Base-by-base conservation (phyloP, 768 basidiomycete genomes). In the Candolleomyces aberdarensis region DNA sequence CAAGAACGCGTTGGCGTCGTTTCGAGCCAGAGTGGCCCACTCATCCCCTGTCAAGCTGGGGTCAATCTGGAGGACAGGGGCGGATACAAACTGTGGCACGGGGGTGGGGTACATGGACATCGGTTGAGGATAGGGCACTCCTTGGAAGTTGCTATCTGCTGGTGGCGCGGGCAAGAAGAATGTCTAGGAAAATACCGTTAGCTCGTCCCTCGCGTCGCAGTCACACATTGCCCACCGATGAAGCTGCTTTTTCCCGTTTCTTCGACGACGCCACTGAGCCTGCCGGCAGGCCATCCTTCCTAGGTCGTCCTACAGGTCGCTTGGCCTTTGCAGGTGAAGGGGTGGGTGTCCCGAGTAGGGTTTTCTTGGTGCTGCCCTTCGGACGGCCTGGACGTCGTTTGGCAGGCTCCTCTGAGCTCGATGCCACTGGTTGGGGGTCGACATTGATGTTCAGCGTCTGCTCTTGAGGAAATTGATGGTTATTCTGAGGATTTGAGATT, bases 231-330 rank as follows among this genome's bases (percentile, higher is more conserved):
- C 58, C 59, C 11, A 57, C 54, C 36, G 36, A 36, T 13, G 65
- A 56, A 32, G 63, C 19, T 54, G 64, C 46, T 56, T 66, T 62
- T 60, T 73, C 71, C 43, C 66, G 66, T 63, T 72, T 59, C 51
- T 82, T 76, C 43, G 76, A 63, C 5, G 78, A 69, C n/a, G 82
- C 78, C 6, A 88, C 83, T 10, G 88, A 87, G 13, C 91, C 91
- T 32, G 91, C 87, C 44, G 91, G 91, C 41, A 90, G 80, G 0
- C 91, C 91, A 65, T 92, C 91, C 71, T 92, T 91, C 65, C 91
- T 75, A 3, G 91, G 91, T 14, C 91, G 79, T 1, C 91, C 91
- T 1, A 92, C 91, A 15, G 91, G 91, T 49, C 91, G 78, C 71
- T 91, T 92, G 57, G 84, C 73, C 72, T 88, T 89, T 29, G 83